A percentile compares a stretch with the other conserved stretches of the same genome.
Evolutionary conservation across 768 basidiomycete species (phyloP).

Genomic region (Suillus hirtellus): DNA sequence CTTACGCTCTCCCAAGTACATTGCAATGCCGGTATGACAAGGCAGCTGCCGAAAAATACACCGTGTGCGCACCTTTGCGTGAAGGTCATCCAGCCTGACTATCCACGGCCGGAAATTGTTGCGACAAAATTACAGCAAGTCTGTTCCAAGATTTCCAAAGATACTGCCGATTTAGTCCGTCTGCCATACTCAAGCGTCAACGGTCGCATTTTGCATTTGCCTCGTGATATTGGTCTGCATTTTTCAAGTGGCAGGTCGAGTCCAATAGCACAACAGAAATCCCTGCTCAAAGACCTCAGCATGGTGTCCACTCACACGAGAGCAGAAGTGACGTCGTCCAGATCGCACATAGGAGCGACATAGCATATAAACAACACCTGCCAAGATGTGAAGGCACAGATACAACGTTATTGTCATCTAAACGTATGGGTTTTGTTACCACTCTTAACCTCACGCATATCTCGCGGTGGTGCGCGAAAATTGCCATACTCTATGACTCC

Average conservation of each 20-base stretch:
- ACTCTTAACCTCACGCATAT: constrained; percentile 62
- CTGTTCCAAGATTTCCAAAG: neutral
- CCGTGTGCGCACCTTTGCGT: constrained; percentile 1
- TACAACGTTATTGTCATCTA: constrained; percentile 38
- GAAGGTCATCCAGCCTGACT: neutral
- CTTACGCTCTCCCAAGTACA: neutral
- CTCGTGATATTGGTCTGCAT: neutral
- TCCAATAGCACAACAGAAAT: constrained; percentile 6
- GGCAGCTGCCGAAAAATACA: neutral
- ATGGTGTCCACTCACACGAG: neutral
- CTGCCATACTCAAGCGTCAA: neutral
- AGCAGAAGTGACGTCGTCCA: neutral
- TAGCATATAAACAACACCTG: constrained; percentile 6
- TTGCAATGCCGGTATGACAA: neutral
- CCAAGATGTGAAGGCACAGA: constrained; percentile 5
- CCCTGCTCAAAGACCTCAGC: neutral
- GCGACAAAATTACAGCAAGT: too few relatives aligned
- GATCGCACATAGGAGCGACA: constrained; percentile 1
- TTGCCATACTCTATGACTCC: constrained; percentile 47
- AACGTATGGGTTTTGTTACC: constrained; percentile 75
- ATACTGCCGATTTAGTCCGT: neutral
- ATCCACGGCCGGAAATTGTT: neutral
- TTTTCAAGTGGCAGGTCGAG: neutral
- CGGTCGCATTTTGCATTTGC: neutral
- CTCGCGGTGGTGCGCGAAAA: constrained; percentile 67